These are phyloP conservation scores for Apiospora malaysiana DNA, from an alignment of 2,329 filamentous ascomycete genomes.

Conservation along the genomic window DNA sequence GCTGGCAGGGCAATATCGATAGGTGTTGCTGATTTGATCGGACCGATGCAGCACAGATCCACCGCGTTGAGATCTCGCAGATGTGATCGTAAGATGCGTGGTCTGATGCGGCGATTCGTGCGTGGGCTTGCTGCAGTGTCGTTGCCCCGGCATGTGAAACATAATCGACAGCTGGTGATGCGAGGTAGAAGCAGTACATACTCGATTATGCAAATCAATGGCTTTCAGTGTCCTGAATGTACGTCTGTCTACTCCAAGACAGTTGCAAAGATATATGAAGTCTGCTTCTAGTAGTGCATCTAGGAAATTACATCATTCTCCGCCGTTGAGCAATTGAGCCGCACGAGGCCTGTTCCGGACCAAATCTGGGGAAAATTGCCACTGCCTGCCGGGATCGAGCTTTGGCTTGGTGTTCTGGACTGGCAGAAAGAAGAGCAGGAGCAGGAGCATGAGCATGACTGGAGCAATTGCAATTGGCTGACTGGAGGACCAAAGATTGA, in stretches of 20 bases:
- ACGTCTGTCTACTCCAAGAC: neutral
- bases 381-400: neutral
- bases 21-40: neutral
- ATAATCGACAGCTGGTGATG: neutral
- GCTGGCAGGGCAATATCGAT: neutral
- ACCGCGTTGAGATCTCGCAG: neutral
- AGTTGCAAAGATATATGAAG: neutral
- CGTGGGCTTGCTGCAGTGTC: neutral
- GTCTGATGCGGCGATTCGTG: constrained; percentile 4
- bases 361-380: constrained; percentile 4
- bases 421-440: neutral
- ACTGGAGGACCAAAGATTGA: neutral
- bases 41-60: constrained; percentile 3
- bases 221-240: no score
- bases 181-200: neutral
- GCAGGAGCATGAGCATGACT: no score
- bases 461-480: neutral
- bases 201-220: neutral
- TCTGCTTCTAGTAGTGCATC: no score
- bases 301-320: neutral
- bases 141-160: neutral
- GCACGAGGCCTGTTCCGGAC: constrained; percentile 4
- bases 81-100: constrained; percentile 13
- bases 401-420: neutral
- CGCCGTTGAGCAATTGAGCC: neutral